Percentiles rank a stretch among this genome's conserved stretches.
phyloP scores from a whole-genome alignment of 805 yeast genomes.

The Candida nanaspora region DNA sequence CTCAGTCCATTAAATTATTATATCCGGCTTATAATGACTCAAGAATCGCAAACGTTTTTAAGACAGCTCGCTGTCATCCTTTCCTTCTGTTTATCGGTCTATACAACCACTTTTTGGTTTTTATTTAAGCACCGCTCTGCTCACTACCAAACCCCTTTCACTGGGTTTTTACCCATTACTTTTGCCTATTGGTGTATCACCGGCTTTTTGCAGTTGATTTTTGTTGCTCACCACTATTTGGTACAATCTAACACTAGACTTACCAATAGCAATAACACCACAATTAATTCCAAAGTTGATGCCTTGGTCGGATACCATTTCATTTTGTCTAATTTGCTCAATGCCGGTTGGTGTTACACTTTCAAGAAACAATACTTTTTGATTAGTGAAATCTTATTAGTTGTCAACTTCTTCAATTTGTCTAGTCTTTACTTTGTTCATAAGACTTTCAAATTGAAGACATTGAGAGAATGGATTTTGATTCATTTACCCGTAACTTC shows the following conservation, averaged over 20 bases:
- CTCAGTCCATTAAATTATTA: no score
- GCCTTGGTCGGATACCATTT: constrained; percentile 53
- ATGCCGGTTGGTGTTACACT: constrained; percentile 56
- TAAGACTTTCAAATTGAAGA: constrained; percentile 50
- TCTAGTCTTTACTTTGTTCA: constrained; percentile 48
- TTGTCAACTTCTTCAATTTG: constrained; percentile 54
- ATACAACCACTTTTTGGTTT: constrained; percentile 49
- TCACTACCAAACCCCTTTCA: constrained; percentile 60
- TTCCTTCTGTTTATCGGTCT: constrained; percentile 41
- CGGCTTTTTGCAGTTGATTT: constrained; percentile 45
- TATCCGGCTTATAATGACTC: constrained; percentile 1
- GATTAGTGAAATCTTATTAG: constrained; percentile 48
- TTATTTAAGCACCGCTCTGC: constrained; percentile 45
- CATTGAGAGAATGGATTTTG: constrained; percentile 43
- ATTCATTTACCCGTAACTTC: constrained; percentile 64
- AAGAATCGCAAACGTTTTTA: constrained; percentile 1
- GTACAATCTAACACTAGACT: constrained; percentile 14
- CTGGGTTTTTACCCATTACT: constrained; percentile 43
- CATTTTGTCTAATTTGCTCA: constrained; percentile 50
- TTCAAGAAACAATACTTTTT: constrained; percentile 56
- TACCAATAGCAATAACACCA: not conserved
- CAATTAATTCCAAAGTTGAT: constrained; percentile 22
- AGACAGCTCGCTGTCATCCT: not conserved
- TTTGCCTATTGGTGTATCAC: constrained; percentile 53
- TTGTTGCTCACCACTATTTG: constrained; percentile 35